Evolutionary conservation across 805 yeast species (phyloP).

Genomic region (Metschnikowia proteae): DNA sequence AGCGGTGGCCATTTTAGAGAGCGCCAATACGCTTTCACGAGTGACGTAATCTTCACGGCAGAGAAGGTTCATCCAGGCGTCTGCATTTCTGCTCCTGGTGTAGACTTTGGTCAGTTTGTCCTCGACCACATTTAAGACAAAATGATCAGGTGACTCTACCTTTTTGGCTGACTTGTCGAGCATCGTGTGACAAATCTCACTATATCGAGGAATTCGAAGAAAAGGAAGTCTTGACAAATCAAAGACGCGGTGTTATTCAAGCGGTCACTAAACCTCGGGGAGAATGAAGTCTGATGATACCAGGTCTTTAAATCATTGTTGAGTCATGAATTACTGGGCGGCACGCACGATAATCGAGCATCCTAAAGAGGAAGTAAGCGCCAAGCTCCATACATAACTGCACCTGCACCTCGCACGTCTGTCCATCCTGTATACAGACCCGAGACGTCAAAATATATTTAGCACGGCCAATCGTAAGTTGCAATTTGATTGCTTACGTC

Average conservation of each 20-base stretch:
- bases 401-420: not conserved
- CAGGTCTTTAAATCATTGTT: not conserved
- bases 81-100: conserved; percentile 34
- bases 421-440: not conserved
- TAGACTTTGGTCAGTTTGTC: conserved; percentile 26
- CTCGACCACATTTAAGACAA: conserved; percentile 17
- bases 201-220: not conserved
- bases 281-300: not conserved
- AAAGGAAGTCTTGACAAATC: too few relatives aligned
- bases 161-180: not conserved
- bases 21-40: conserved; percentile 32
- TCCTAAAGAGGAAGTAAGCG: conserved; percentile 1
- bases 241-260: too few relatives aligned
- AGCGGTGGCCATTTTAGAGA: conserved; percentile 20
- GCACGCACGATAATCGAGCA: not conserved
- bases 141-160: conserved; percentile 8
- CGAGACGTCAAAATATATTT: not conserved
- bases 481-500: not conserved
- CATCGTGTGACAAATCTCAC: not conserved
- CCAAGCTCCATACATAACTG: not conserved
- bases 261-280: too few relatives aligned
- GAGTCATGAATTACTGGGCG: not conserved
- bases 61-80: conserved; percentile 37
- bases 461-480: not conserved
- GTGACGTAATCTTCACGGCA: conserved; percentile 30